phyloP scores from a whole-genome alignment of 1,139 yeast species.

The Saccharomycopsis hybrid region DNA sequence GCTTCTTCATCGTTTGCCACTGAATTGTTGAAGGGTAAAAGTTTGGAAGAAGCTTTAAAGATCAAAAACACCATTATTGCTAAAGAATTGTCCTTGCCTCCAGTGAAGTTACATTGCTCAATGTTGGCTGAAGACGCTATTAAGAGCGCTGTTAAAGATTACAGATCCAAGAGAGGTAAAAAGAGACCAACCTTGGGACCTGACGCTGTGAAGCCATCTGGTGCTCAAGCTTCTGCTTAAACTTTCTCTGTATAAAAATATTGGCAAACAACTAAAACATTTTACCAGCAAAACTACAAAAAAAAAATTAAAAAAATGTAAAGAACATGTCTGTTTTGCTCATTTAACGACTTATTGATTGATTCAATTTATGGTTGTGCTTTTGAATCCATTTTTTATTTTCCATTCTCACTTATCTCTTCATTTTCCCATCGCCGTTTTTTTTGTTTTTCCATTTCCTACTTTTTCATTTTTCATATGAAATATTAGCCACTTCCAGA shows the following conservation, averaged over 20 bases:
- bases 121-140: conserved; percentile 99
- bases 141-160: conserved; percentile 94
- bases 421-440: too few relatives aligned
- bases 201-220: conserved; percentile 13
- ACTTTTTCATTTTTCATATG: too few relatives aligned
- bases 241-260: background rate
- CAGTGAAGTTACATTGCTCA: conserved; percentile 94
- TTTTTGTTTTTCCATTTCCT: too few relatives aligned
- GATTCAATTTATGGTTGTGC: too few relatives aligned
- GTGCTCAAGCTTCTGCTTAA: conserved; percentile 6
- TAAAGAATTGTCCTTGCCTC: conserved; percentile 87
- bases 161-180: conserved; percentile 55
- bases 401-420: too few relatives aligned
- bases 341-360: too few relatives aligned
- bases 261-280: too few relatives aligned
- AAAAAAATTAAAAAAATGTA: too few relatives aligned
- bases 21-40: conserved; percentile 91
- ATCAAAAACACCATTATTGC: conserved; percentile 91
- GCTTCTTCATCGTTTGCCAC: conserved; percentile 95
- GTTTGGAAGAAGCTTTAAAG: conserved; percentile 86
- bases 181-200: conserved; percentile 21
- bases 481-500: too few relatives aligned
- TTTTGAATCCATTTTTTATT: too few relatives aligned
- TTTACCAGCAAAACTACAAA: too few relatives aligned
- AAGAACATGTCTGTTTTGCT: too few relatives aligned